Percentiles rank a stretch among this genome's conserved stretches.
Evolutionary conservation across 345 rosid genomes (phyloP).

Genomic region (Arabidopsis thaliana): TAIR10.1 NC_003070.9:15605501-15606000

Average conservation of each 20-base stretch:
- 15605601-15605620: constrained; percentile 82
- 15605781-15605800: not conserved
- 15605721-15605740: constrained; percentile 81
- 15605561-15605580: constrained; percentile 75
- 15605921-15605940: not conserved
- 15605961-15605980: constrained; percentile 5
- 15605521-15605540: constrained; percentile 79
- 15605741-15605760: constrained; percentile 86
- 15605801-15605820: not conserved
- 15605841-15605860: not conserved
- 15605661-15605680: constrained; percentile 77
- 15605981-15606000: constrained; percentile 21
- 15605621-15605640: constrained; percentile 80
- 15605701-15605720: constrained; percentile 90
- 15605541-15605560: constrained; percentile 65
- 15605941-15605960: not conserved
- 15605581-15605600: constrained; percentile 69
- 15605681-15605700: constrained; percentile 75
- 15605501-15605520: constrained; percentile 80
- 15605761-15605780: constrained; percentile 66
- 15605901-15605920: not conserved
- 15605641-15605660: constrained; percentile 76
- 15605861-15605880: not conserved
- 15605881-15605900: not conserved
- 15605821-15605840: not conserved